Evolutionary conservation across 495 filamentous ascomycete species (phyloP).

Genomic region (Neurospora hispaniola): DNA sequence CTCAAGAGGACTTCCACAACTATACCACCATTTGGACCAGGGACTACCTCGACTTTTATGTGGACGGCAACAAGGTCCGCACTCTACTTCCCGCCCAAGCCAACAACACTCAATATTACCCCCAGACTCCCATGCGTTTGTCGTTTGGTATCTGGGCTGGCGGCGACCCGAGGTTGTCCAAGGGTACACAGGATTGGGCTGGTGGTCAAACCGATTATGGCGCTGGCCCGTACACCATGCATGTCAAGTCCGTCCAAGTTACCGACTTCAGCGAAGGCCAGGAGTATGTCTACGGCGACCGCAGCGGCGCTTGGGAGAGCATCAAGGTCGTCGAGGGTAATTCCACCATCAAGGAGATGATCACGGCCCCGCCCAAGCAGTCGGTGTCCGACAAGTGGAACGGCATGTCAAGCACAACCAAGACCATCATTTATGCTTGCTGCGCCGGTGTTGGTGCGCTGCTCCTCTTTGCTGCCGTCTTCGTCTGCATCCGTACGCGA

Average conservation of each 20-base stretch:
- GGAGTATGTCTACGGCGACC: slow-evolving; percentile 59
- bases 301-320: slow-evolving; percentile 54
- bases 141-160: slow-evolving; percentile 82
- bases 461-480: slow-evolving; percentile 35
- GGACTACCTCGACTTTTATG: slow-evolving; percentile 56
- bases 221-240: slow-evolving; percentile 65
- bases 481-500: slow-evolving; percentile 59
- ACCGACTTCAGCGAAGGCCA: slow-evolving; percentile 59
- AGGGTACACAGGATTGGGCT: slow-evolving; percentile 58
- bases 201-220: slow-evolving; percentile 65
- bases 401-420: slow-evolving; percentile 40
- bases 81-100: slow-evolving; percentile 55
- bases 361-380: slow-evolving; percentile 32
- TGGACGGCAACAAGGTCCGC: slow-evolving; percentile 59
- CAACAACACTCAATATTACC: slow-evolving; percentile 55
- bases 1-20: slow-evolving; percentile 52
- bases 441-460: slow-evolving; percentile 40
- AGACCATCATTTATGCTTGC: slow-evolving; percentile 51
- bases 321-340: slow-evolving; percentile 58
- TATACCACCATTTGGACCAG: slow-evolving; percentile 81
- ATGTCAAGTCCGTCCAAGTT: slow-evolving; percentile 53
- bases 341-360: slow-evolving; percentile 42
- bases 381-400: slow-evolving; percentile 46
- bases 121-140: slow-evolving; percentile 79
- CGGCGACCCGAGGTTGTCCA: slow-evolving; percentile 54